Base-by-base conservation (phyloP, 148 eudicot species). In the Rhododendron williamsianum region DNA sequence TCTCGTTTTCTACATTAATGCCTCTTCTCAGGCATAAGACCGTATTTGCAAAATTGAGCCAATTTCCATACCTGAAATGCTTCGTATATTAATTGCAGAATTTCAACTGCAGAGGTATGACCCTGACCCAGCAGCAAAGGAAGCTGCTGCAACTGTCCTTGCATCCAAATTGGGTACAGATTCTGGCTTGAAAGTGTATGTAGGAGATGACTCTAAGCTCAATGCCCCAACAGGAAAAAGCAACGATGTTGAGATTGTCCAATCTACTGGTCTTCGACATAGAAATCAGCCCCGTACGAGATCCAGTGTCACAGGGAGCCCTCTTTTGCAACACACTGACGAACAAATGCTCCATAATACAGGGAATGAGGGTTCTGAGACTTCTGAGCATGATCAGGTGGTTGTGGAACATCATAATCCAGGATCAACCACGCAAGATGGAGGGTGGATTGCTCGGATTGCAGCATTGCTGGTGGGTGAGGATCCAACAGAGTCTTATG, bases 401-500 rank as follows among this genome's bases (percentile, higher is more conserved):
- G 93, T 88, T 87, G 95, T 96, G 58, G 94, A 92, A 86, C 98
- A 97, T 87, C 89, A 91, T 89, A 89, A 89, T 80, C 85, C 91
- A 63, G 95, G 91, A 73, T 86, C 85, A 52, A 87, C 82, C 79
- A 83, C 95, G 25, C 89, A 88, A 60, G 92, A 89, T 60, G 93
- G 94, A 49, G 96, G 97, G 81, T 97, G 98, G 98, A 80, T 97
- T 87, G 94, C 98, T 84, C 90, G 92, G 76, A 72, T 95, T 83
- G 98, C 98, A 12, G 99, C 99, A 52, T 86, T 94, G 90, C 98
- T 97, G 74, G 99, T 95, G 84, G 98, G 98, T 35, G 99, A 97
- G 91, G 99, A 97, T 88, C 99, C 99, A 27, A 91, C 99, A 30
- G 92, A 97, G 87, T 94, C 96, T 67, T 97, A 87, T 88, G 99